Percentiles rank a stretch among this genome's conserved stretches.
Conservation (phyloP, 2,329 filamentous ascomycete genomes). For the Diaporthe sp. region DNA sequence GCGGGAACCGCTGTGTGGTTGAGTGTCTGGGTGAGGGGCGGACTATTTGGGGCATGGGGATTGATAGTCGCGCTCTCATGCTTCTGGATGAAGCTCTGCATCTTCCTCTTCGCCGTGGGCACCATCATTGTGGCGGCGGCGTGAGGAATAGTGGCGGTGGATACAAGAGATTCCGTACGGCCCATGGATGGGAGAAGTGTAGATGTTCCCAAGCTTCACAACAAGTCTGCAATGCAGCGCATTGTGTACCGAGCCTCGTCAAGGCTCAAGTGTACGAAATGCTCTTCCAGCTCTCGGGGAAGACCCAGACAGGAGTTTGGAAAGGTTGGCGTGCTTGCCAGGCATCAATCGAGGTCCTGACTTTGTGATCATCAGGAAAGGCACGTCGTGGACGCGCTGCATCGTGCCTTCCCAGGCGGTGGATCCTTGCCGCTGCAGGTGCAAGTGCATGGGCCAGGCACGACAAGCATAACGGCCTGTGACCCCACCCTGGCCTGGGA, state of each 20-base stretch:
- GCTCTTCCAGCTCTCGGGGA: neutral
- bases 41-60: conserved; percentile 35
- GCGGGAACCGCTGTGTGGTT: conserved; percentile 1
- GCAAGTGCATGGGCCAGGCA: conserved; percentile 12
- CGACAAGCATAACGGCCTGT: neutral
- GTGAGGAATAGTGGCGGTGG: neutral
- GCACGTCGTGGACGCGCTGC: conserved; percentile 31
- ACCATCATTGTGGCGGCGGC: conserved; percentile 39
- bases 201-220: conserved; percentile 4
- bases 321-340: neutral
- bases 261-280: neutral
- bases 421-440: conserved; percentile 4
- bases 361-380: neutral
- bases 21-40: conserved; percentile 28
- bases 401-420: conserved; percentile 32
- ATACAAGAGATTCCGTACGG: neutral
- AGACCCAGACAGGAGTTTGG: neutral
- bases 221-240: neutral
- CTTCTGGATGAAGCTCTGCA: conserved; percentile 46
- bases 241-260: neutral
- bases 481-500: neutral
- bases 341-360: neutral
- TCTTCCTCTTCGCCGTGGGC: conserved; percentile 44
- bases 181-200: neutral
- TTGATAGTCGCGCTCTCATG: conserved; percentile 27